phyloP scores from a whole-genome alignment of 108 stramenopile species.

The Aurantiochytrium sp. region DNA sequence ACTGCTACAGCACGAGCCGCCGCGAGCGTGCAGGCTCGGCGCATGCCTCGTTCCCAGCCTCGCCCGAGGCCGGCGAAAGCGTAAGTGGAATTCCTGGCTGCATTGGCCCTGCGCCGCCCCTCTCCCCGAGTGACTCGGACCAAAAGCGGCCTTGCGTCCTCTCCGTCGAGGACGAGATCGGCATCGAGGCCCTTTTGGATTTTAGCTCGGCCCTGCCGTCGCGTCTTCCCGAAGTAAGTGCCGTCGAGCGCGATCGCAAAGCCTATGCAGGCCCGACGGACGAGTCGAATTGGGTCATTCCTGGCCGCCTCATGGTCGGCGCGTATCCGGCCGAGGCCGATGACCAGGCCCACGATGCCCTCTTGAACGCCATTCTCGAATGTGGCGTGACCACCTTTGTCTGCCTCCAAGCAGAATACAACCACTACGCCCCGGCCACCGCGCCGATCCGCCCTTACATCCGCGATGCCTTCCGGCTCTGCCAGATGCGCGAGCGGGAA shows the following conservation, averaged over 20 bases:
- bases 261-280: not conserved
- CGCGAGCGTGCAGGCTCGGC: no score
- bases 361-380: constrained; percentile 28
- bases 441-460: constrained; percentile 1
- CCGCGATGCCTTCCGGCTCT: constrained; percentile 12
- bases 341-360: constrained; percentile 22
- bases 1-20: no score
- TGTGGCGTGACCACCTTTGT: constrained; percentile 52
- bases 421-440: not conserved
- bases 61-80: no score
- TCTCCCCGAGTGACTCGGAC: not conserved
- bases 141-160: not conserved
- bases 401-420: constrained; percentile 55
- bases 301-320: constrained; percentile 26
- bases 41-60: no score
- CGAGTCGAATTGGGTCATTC: constrained; percentile 32
- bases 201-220: not conserved
- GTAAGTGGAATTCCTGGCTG: no score
- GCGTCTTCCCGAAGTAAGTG: not conserved
- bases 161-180: not conserved
- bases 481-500: not conserved
- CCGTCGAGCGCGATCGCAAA: not conserved
- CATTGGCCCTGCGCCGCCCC: not conserved
- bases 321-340: constrained; percentile 31
- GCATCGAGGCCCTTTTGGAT: not conserved